Conservation (phyloP, 78 protist genomes). For the Chrysochromulina parva region DNA sequence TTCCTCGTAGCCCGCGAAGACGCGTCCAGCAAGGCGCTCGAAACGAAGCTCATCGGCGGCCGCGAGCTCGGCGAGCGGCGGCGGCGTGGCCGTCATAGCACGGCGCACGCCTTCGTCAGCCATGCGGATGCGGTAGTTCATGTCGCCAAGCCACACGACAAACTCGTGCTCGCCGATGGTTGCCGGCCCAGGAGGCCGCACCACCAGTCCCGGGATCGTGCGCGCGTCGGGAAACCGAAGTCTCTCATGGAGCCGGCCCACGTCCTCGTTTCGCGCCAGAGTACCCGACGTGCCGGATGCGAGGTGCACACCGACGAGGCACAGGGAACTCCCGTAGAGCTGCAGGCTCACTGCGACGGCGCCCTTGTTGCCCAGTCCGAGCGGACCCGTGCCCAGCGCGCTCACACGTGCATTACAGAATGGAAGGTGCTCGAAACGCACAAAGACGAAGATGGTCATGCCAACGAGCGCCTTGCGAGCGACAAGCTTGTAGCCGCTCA, state of each 20-base stretch:
- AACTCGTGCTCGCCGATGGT: background rate
- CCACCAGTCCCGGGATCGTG: background rate
- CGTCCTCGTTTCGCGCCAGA: background rate
- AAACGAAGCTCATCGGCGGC: too few relatives aligned
- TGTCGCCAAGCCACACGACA: background rate
- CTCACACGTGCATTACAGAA: too few relatives aligned
- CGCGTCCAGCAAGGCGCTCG: background rate
- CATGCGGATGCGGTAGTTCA: background rate
- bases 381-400: background rate
- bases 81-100: background rate
- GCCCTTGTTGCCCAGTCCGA: constrained; percentile 4
- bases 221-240: background rate
- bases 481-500: too few relatives aligned
- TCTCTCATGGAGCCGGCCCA: background rate
- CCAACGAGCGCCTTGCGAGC: too few relatives aligned
- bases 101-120: background rate
- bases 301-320: background rate
- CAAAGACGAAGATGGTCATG: too few relatives aligned
- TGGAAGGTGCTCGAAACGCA: too few relatives aligned
- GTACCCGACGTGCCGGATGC: background rate
- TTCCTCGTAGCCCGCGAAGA: background rate
- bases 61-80: too few relatives aligned
- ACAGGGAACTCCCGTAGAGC: background rate
- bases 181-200: background rate
- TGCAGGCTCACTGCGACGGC: background rate